A percentile compares a stretch with the other conserved stretches of the same genome.
Evolutionary conservation across 1,284 basidiomycete genomes (phyloP).

Genomic region (Apiotrichum domesticum): DNA sequence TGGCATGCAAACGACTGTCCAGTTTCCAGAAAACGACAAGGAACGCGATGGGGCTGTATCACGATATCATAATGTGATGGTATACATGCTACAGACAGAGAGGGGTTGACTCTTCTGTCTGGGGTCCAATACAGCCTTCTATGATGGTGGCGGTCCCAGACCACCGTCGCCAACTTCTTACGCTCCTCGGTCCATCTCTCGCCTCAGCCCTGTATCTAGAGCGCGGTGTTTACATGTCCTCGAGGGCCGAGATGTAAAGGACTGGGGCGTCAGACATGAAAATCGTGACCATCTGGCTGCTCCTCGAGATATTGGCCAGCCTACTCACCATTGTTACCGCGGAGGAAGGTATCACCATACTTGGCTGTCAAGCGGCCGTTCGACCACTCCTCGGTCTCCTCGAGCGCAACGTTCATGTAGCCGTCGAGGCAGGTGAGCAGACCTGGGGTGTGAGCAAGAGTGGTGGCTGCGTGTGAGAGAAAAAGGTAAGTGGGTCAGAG

Average conservation of each 20-base stretch:
- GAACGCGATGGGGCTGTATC: too few relatives aligned
- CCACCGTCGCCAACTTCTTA: not conserved
- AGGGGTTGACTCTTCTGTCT: not conserved
- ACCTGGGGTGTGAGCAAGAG: slow-evolving; percentile 51
- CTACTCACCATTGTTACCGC: slow-evolving; percentile 88
- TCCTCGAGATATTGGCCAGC: not conserved
- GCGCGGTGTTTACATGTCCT: slow-evolving; percentile 34
- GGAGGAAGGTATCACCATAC: slow-evolving; percentile 91
- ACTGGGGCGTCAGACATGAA: slow-evolving; percentile 32
- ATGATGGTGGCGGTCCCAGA: not conserved
- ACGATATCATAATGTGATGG: not conserved
- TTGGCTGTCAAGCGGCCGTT: slow-evolving; percentile 76
- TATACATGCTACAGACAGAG: not conserved
- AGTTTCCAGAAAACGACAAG: too few relatives aligned
- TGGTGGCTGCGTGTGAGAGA: too few relatives aligned
- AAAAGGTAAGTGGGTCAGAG: too few relatives aligned
- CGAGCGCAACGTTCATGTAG: slow-evolving; percentile 97
- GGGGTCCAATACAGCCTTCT: not conserved
- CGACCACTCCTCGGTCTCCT: slow-evolving; percentile 93
- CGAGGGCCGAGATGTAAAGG: slow-evolving; percentile 51
- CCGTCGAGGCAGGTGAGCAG: slow-evolving; percentile 95
- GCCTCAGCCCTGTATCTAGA: not conserved
- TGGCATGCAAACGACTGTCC: too few relatives aligned
- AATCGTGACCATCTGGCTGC: too few relatives aligned
- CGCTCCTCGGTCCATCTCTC: not conserved